Evolutionary conservation across 2,329 filamentous ascomycete species (phyloP).

Genomic region (Penicillium sp.): DNA sequence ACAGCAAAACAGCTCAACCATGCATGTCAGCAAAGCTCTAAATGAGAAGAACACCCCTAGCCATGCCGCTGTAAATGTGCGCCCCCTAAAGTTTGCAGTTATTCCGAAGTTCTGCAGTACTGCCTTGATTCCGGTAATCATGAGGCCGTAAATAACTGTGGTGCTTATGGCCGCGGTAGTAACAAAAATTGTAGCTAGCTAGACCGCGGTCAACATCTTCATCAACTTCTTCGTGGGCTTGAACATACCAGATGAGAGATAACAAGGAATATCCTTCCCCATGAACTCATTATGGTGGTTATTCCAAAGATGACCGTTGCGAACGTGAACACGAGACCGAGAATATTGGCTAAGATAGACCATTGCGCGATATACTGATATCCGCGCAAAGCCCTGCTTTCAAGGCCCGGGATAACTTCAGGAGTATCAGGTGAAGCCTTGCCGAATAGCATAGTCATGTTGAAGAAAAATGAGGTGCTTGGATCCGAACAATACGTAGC

Average conservation of each 20-base stretch:
- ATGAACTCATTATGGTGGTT: neutral
- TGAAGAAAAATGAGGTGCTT: neutral
- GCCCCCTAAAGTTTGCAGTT: neutral
- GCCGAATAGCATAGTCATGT: neutral
- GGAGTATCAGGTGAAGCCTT: neutral
- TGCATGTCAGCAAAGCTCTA: neutral
- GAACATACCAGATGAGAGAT: neutral
- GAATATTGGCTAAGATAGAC: neutral
- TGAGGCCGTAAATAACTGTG: neutral
- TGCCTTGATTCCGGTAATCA: neutral
- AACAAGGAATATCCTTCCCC: neutral
- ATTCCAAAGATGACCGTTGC: neutral
- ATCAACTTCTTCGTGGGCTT: neutral
- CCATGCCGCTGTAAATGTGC: neutral
- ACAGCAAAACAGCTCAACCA: neutral
- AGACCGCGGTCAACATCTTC: neutral
- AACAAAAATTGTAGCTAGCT: neutral
- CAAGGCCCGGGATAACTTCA: neutral
- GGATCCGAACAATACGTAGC: neutral
- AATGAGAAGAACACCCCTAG: neutral
- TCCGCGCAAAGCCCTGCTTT: neutral
- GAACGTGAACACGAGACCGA: neutral
- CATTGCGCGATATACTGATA: neutral
- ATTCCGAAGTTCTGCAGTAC: neutral
- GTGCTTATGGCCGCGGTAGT: neutral